Evolutionary conservation across 108 stramenopile species (phyloP).

Genomic region (Pseudonitzschia delicatissima): DNA sequence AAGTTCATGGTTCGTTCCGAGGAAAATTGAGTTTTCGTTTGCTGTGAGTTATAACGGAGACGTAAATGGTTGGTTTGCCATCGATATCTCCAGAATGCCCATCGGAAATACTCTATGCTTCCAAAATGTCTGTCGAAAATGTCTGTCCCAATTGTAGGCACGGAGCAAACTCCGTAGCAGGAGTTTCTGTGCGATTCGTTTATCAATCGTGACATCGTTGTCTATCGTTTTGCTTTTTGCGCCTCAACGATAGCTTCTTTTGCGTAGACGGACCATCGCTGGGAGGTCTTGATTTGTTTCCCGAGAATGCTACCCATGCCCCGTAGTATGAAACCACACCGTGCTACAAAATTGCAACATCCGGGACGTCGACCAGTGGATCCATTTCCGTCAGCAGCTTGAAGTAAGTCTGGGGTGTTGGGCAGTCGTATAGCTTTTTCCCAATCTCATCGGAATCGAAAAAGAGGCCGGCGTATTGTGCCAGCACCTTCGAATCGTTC

Average conservation of each 20-base stretch:
- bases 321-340: slow-evolving; percentile 60
- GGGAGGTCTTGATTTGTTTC: slow-evolving; percentile 45
- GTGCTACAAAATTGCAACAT: slow-evolving; percentile 71
- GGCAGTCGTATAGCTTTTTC: slow-evolving; percentile 38
- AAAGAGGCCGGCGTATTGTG: slow-evolving; percentile 53
- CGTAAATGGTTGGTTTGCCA: too few relatives aligned
- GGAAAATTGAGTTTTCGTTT: too few relatives aligned
- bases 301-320: slow-evolving; percentile 58
- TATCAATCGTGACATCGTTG: too few relatives aligned
- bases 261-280: slow-evolving; percentile 51
- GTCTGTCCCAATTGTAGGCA: too few relatives aligned
- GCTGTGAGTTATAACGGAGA: too few relatives aligned
- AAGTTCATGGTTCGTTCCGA: too few relatives aligned
- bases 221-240: neutral
- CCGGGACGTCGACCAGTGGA: slow-evolving; percentile 59
- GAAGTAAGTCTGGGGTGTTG: slow-evolving; percentile 69
- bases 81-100: too few relatives aligned
- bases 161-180: too few relatives aligned
- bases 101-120: too few relatives aligned
- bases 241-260: slow-evolving; percentile 8
- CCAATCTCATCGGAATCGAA: slow-evolving; percentile 63
- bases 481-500: slow-evolving; percentile 43
- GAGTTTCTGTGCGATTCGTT: too few relatives aligned
- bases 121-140: too few relatives aligned
- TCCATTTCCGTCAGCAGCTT: slow-evolving; percentile 43